Conservation (phyloP, 2,329 filamentous ascomycete species). For the Claviceps digitariae region DNA sequence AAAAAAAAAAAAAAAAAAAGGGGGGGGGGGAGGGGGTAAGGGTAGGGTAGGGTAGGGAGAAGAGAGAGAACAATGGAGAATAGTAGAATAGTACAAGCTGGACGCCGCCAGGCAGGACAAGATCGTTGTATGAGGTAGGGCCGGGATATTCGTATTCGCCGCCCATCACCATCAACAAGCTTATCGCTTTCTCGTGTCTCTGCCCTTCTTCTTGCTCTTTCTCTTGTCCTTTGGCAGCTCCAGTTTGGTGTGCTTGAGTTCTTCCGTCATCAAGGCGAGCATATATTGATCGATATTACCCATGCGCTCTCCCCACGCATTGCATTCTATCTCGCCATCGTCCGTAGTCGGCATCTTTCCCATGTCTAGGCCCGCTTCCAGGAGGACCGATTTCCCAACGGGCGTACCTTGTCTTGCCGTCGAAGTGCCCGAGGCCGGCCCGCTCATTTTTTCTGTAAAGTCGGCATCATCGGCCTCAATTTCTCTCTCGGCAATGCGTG, state of each 20-base stretch:
- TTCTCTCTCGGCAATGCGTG: slow-evolving; percentile 77
- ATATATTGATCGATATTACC: slow-evolving; percentile 63
- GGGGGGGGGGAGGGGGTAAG: background rate
- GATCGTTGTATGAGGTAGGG: background rate
- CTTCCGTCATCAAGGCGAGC: slow-evolving; percentile 52
- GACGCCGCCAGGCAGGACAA: background rate
- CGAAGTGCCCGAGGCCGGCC: slow-evolving; percentile 32
- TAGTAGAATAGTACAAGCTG: background rate
- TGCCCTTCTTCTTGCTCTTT: slow-evolving; percentile 46
- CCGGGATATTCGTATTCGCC: background rate
- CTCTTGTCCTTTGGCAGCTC: slow-evolving; percentile 53
- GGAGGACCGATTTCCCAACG: slow-evolving; percentile 20
- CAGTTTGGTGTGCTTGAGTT: slow-evolving; percentile 43
- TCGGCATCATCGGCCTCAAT: slow-evolving; percentile 76
- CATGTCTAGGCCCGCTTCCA: slow-evolving; percentile 21
- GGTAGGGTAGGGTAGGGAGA: background rate
- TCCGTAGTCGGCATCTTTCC: slow-evolving; percentile 9
- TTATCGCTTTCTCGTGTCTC: slow-evolving; percentile 39
- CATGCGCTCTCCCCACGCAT: slow-evolving; percentile 45
- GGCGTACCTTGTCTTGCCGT: slow-evolving; percentile 40
- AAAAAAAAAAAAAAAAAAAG: background rate
- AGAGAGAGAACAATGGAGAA: background rate
- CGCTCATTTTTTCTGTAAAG: slow-evolving; percentile 54
- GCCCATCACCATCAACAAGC: background rate
- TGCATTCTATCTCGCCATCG: slow-evolving; percentile 34